Percentiles rank a stretch among this genome's conserved stretches.
Evolutionary conservation across 306 rosid species (phyloP).

Genomic region (Cicer chorassanicum): DNA sequence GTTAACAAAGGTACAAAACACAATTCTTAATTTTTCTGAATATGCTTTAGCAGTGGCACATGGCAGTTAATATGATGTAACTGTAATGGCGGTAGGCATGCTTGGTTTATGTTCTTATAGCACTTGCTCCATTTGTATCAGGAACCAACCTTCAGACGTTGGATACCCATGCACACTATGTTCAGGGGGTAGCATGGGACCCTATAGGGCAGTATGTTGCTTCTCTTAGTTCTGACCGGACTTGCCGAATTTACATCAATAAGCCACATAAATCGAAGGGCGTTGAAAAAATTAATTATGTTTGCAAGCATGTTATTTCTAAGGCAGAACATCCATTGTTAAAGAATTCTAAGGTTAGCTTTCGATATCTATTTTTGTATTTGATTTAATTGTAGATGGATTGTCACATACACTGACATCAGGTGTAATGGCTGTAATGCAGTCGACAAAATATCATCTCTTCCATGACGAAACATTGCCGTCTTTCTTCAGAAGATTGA

Average conservation of each 20-base stretch:
- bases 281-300: conserved; percentile 65
- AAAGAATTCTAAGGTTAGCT: conserved; percentile 75
- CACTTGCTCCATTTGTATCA: conserved; percentile 45
- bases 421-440: conserved; percentile 46
- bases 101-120: conserved; percentile 30
- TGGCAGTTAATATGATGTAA: conserved; percentile 34
- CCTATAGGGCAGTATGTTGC: conserved; percentile 78
- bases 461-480: conserved; percentile 92
- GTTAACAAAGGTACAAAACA: conserved; percentile 70
- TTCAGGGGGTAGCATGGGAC: conserved; percentile 98
- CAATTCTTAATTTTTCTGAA: conserved; percentile 5
- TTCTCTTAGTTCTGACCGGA: conserved; percentile 93
- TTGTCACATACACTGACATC: conserved; percentile 42
- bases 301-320: conserved; percentile 77
- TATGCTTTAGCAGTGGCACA: conserved; percentile 16
- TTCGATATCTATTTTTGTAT: conserved; percentile 31
- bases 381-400: conserved; percentile 20
- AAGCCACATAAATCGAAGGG: conserved; percentile 77
- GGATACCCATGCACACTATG: conserved; percentile 89
- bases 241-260: conserved; percentile 80
- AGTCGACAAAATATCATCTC: conserved; percentile 75
- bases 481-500: conserved; percentile 90
- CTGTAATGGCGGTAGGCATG: neutral
- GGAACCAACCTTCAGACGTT: conserved; percentile 87
- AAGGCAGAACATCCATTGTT: conserved; percentile 69